Conservation (phyloP, 192 early-diverging fungal species). For the Cladochytrium replicatum region DNA sequence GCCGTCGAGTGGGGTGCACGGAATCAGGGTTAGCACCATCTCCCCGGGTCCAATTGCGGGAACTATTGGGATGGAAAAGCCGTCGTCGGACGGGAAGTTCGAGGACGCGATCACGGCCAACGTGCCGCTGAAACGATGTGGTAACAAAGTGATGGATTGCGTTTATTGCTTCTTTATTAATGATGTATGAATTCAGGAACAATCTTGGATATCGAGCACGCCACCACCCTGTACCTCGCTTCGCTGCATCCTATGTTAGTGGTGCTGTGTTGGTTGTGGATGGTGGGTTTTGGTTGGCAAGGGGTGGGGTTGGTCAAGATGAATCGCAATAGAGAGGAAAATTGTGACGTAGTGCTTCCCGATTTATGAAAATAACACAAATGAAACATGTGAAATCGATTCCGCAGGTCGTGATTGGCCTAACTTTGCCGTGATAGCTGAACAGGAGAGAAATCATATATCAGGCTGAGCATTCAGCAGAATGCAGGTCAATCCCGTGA, state of each 20-base stretch:
- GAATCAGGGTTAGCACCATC: slow-evolving; percentile 59
- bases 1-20: slow-evolving; percentile 67
- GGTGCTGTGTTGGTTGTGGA: slow-evolving; percentile 50
- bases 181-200: slow-evolving; percentile 19
- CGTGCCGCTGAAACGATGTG: slow-evolving; percentile 24
- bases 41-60: slow-evolving; percentile 51
- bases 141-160: slow-evolving; percentile 5
- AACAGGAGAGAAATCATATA: no score
- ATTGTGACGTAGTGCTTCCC: no score
- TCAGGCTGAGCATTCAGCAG: no score
- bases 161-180: slow-evolving; percentile 7
- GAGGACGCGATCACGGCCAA: background rate
- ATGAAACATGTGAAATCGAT: no score
- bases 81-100: slow-evolving; percentile 1
- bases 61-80: slow-evolving; percentile 25
- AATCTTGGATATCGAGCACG: slow-evolving; percentile 59
- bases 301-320: background rate
- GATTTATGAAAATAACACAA: no score
- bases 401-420: no score
- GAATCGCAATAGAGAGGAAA: no score
- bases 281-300: slow-evolving; percentile 46
- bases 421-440: no score
- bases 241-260: slow-evolving; percentile 51
- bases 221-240: slow-evolving; percentile 57
- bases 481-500: no score